A percentile compares a stretch with the other conserved stretches of the same genome.
phyloP scores from a whole-genome alignment of 305 asterid species.

The Plantago coronopus region DNA sequence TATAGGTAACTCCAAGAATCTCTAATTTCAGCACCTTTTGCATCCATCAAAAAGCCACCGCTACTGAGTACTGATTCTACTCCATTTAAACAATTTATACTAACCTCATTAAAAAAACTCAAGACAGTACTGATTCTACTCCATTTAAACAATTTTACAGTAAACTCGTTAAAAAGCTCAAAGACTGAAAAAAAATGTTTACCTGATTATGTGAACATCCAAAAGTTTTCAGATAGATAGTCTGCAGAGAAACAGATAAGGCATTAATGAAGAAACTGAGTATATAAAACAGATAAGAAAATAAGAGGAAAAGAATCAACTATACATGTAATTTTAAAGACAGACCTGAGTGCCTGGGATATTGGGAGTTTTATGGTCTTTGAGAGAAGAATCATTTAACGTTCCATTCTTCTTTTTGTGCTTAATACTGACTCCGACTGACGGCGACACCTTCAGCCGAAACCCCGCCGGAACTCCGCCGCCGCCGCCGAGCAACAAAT shows the following conservation, averaged over 20 bases:
- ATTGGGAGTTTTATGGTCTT: slow-evolving; percentile 34
- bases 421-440: slow-evolving; percentile 62
- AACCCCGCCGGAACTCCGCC: slow-evolving; percentile 72
- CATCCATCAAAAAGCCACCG: too few relatives aligned
- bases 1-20: too few relatives aligned
- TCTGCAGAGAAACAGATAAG: slow-evolving; percentile 39
- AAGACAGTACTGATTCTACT: too few relatives aligned
- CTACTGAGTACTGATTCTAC: too few relatives aligned
- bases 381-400: slow-evolving; percentile 35
- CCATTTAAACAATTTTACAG: neutral
- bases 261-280: neutral
- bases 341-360: slow-evolving; percentile 90
- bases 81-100: neutral
- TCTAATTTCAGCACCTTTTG: too few relatives aligned
- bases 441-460: slow-evolving; percentile 52
- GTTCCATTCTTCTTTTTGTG: slow-evolving; percentile 31
- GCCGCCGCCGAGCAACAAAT: slow-evolving; percentile 55
- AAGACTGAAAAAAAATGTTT: neutral
- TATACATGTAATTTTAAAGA: neutral
- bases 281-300: neutral
- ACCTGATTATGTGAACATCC: slow-evolving; percentile 94
- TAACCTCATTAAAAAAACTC: too few relatives aligned
- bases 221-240: slow-evolving; percentile 70
- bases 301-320: neutral
- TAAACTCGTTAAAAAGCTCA: neutral